Base-by-base conservation (phyloP, 345 rosid species). In the Acer campestre region DNA sequence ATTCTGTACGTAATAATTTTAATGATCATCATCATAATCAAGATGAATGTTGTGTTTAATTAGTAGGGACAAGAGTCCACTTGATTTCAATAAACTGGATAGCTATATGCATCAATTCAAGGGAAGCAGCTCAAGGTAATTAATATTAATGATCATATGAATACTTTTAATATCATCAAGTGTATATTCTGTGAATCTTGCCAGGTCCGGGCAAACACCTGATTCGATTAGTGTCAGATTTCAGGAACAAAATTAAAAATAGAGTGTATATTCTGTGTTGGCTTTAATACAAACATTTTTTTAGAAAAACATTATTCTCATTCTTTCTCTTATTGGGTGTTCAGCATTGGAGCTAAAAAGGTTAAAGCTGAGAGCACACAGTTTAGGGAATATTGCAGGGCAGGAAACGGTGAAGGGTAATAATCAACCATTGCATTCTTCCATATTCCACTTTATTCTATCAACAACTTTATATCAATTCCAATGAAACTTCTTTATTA, bases 301-400 rank as follows among this genome's bases (percentile, higher is more conserved):
- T 59, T 20, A 1, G 0, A 55, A 42, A 42, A 56, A 18, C 0
- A n/a, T 17, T 35, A 13, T 10, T 46, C 18, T 78, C 53, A 62
- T 66, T 79, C 59, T 66, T 70, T 70, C 16, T 61, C 14, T 65
- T 70, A 73, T 66, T 86, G 73, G 74, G 63, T 71, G 44, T 81
- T 77, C 88, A 95, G 99, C 91, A 93, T 95, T 87, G 99, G 99
- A 61, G 99, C 98, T 59, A 90, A 89, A 82, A 95, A 90, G 88
- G 97, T 95, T 84, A 93, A 93, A 84, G 91, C 94, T 79, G 94
- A 90, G 88, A 86, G 94, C 92, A 84, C 97, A 64, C 80, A 77
- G 78, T 90, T 93, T 68, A 84, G 91, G 81, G 99, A 93, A 89
- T 90, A 90, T 83, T 95, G 99, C 92, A 80, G 74, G 70, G 82